Conservation (phyloP, 257 asterid species). For the Avicennia marina region DNA sequence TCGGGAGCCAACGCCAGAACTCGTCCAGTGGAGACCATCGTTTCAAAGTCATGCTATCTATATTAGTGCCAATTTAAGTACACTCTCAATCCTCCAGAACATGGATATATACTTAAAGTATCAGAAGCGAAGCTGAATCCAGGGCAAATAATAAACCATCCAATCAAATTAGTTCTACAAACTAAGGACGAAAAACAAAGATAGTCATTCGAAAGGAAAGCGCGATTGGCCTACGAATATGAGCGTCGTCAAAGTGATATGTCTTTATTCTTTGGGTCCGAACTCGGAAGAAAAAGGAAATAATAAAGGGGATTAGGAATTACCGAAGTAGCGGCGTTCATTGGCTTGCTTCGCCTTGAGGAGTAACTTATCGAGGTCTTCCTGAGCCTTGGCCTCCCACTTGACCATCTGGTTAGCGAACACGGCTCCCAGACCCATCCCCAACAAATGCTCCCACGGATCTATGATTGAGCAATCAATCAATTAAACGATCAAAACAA, state of each 20-base stretch:
- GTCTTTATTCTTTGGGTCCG: neutral
- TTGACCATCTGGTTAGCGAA: conserved; percentile 82
- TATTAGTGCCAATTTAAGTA: too few relatives aligned
- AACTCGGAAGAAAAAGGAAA: neutral
- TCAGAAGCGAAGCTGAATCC: too few relatives aligned
- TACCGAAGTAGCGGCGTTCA: conserved; percentile 94
- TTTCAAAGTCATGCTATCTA: too few relatives aligned
- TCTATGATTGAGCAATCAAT: conserved; percentile 39
- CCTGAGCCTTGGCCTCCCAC: conserved; percentile 72
- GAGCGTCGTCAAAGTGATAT: neutral
- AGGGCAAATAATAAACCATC: too few relatives aligned
- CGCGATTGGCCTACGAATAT: neutral
- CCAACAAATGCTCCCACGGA: conserved; percentile 99
- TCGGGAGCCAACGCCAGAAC: too few relatives aligned
- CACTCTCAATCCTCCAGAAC: too few relatives aligned
- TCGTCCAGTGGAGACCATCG: too few relatives aligned
- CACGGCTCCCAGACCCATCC: conserved; percentile 90
- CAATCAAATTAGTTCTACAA: too few relatives aligned
- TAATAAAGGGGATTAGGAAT: neutral
- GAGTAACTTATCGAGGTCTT: conserved; percentile 83
- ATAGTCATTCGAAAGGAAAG: neutral
- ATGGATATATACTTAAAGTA: too few relatives aligned
- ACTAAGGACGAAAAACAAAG: too few relatives aligned
- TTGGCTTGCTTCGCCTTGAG: conserved; percentile 80
- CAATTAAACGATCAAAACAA: neutral